Evolutionary conservation across 2,329 filamentous ascomycete species (phyloP), one percentile per base, ranked within the genome.

Genomic region (Nemania sp.): DNA sequence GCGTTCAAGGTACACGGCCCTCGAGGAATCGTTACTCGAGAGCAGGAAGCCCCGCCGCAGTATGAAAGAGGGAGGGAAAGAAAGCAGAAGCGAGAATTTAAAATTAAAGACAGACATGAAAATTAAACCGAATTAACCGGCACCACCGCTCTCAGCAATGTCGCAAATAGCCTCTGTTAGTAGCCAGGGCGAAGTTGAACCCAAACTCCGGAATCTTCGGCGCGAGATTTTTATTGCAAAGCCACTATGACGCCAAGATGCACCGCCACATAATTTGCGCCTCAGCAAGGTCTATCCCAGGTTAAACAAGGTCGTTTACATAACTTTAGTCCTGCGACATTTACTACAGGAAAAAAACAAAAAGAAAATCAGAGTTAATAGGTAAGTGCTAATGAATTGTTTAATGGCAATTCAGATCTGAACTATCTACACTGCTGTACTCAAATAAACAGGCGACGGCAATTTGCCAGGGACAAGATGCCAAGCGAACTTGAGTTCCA

Each of bases 81-180:
- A 17, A 45, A 32, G 11, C n/a, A 7, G 18, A 43, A 51, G 25
- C 25, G 11, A 42, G 5, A 43, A 52, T 47, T 42, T 39, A 10
- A 45, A 46, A 3, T 53, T 56, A 46, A 59, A 32, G 57, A 60
- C 20, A 48, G 52, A 63, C 60, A 63, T 54, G 37, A 29, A 49
- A 42, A 42, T 49, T 49, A 57, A 32, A 35, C 18, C 15, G 18
- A 37, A 35, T 34, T 43, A 49, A 18, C 5, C 9, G n/a, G 35
- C 21, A 60, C 17, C 48, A 60, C 49, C 1, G 34, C 32, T 53
- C 21, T 37, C 20, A 17, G 29, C 20, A 52, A 35, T 46, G 15
- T 39, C 34, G 35, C 32, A 45, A 45, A 50, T 29, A n/a, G 21
- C 20, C 34, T 3, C 25, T 29, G 3, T 29, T 29, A 7, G 25